Evolutionary conservation across 208 protist species (phyloP).

Genomic region (Crithidia sp.): DNA sequence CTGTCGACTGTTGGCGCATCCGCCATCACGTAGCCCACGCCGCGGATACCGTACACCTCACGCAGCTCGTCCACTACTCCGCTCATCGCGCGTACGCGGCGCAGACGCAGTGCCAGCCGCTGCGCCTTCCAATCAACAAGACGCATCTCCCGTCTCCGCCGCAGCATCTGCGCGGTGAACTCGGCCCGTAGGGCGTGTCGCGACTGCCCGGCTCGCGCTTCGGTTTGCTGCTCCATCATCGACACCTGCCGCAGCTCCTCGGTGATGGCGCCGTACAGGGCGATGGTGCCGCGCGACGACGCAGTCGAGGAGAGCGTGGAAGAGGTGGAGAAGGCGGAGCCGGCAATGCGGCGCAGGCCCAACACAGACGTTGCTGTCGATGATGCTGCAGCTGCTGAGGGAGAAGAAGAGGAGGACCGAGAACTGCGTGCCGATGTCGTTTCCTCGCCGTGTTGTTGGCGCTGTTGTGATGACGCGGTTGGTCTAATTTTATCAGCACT

Average conservation of each 20-base stretch:
- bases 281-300: conserved; percentile 54
- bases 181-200: conserved; percentile 36
- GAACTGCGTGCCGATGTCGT: too few species aligned
- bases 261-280: conserved; percentile 72
- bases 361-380: conserved; percentile 19
- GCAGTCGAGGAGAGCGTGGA: conserved; percentile 39
- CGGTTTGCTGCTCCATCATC: conserved; percentile 27
- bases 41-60: conserved; percentile 44
- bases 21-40: conserved; percentile 6
- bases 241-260: conserved; percentile 58
- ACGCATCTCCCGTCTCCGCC: conserved; percentile 33
- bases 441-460: not conserved
- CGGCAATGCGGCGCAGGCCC: conserved; percentile 24
- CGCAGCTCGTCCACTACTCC: conserved; percentile 54
- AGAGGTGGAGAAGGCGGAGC: conserved; percentile 26
- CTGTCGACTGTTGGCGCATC: not conserved
- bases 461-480: not conserved
- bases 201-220: conserved; percentile 29
- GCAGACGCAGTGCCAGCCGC: conserved; percentile 53
- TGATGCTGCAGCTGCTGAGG: conserved; percentile 1
- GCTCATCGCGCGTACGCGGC: conserved; percentile 50
- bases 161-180: conserved; percentile 42
- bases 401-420: not conserved
- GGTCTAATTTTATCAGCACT: not conserved
- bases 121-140: conserved; percentile 66